These are phyloP conservation scores for Ophiostoma piceae DNA, from an alignment of 2,329 filamentous ascomycete genomes.

Conservation along the genomic window DNA sequence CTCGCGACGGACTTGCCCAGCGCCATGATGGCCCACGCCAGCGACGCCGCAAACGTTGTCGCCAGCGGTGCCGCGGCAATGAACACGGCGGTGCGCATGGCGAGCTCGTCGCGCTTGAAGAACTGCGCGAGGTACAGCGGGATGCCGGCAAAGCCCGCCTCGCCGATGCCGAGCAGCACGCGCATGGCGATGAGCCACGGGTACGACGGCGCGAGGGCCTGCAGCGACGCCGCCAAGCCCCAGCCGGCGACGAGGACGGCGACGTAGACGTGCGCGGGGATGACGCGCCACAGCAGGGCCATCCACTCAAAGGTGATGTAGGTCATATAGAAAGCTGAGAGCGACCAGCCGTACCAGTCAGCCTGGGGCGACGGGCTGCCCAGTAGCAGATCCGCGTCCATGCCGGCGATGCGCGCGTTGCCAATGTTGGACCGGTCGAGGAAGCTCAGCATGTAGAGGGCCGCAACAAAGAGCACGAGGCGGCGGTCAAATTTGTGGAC, in stretches of 20 bases:
- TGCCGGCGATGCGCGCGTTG: slow-evolving; percentile 59
- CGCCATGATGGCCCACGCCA: slow-evolving; percentile 74
- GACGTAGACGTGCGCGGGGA: slow-evolving; percentile 58
- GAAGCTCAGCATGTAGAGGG: slow-evolving; percentile 81
- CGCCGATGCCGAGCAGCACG: slow-evolving; percentile 55
- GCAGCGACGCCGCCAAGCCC: slow-evolving; percentile 73
- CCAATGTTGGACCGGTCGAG: slow-evolving; percentile 74
- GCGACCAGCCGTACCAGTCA: slow-evolving; percentile 53
- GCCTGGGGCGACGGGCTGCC: slow-evolving; percentile 25
- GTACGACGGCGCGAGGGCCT: slow-evolving; percentile 61
- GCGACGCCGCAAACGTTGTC: slow-evolving; percentile 71
- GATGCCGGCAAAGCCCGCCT: slow-evolving; percentile 61
- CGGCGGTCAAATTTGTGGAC: slow-evolving; percentile 70
- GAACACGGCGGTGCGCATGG: slow-evolving; percentile 79
- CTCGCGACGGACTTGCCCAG: slow-evolving; percentile 42
- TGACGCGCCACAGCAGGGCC: slow-evolving; percentile 55
- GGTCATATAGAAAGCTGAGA: slow-evolving; percentile 57
- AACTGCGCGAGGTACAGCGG: slow-evolving; percentile 62
- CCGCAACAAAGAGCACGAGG: slow-evolving; percentile 72
- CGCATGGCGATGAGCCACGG: slow-evolving; percentile 52
- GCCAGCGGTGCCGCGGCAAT: slow-evolving; percentile 79
- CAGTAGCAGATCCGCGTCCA: slow-evolving; percentile 57
- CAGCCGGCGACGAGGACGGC: slow-evolving; percentile 64
- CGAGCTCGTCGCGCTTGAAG: slow-evolving; percentile 65
- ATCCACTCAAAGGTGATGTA: slow-evolving; percentile 64